These are phyloP conservation scores for Aspergillus baeticus DNA, from an alignment of 495 filamentous ascomycete genomes.

Conservation along the genomic window DNA sequence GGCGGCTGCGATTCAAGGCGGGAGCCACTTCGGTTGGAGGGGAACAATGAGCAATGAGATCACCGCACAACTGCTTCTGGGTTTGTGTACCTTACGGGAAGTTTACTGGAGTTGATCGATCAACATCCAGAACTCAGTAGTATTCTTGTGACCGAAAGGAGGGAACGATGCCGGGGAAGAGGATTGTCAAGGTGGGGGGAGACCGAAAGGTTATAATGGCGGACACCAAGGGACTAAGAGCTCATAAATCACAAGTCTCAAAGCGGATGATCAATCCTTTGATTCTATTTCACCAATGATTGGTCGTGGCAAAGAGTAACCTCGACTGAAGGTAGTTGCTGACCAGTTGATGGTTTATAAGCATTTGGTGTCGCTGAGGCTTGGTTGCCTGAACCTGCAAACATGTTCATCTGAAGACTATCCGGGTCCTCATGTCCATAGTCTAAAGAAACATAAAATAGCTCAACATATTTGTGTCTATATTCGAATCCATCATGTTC, in stretches of 20 bases:
- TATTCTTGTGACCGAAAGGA: background rate
- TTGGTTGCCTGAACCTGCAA: background rate
- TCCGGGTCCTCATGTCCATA: background rate
- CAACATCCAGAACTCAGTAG: too few relatives aligned
- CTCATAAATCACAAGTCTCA: background rate
- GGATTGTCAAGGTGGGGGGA: conserved; percentile 9
- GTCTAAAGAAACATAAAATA: background rate
- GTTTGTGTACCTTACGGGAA: too few relatives aligned
- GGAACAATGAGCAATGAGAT: conserved; percentile 3
- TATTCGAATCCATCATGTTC: conserved; percentile 11
- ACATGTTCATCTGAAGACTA: background rate
- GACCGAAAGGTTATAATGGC: conserved; percentile 2
- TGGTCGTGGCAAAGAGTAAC: background rate
- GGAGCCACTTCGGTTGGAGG: background rate
- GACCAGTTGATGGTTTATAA: background rate
- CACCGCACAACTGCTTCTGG: background rate
- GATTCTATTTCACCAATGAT: background rate
- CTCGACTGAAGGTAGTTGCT: background rate
- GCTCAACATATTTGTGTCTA: background rate
- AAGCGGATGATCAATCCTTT: conserved; percentile 5
- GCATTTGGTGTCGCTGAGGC: background rate
- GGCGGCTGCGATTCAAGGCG: conserved; percentile 14
- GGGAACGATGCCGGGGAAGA: background rate
- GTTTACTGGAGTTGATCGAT: too few relatives aligned
- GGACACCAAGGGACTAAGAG: conserved; percentile 1